These are phyloP conservation scores for Pseudogymnoascus sp. DNA, from an alignment of 2,329 filamentous ascomycete species.

Conservation along the genomic window DNA sequence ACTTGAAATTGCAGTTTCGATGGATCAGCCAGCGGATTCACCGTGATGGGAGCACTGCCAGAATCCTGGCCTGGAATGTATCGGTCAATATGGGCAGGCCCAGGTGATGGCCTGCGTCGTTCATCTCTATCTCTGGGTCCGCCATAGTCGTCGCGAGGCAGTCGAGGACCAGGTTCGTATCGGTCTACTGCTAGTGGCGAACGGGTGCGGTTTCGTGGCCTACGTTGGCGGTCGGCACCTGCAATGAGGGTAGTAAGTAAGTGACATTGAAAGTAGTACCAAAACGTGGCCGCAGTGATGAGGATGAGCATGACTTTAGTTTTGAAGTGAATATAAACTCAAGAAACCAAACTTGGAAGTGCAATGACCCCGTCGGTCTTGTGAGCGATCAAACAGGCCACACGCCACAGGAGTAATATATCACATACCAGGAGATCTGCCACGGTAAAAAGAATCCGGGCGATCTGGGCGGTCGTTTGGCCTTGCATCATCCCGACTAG, in stretches of 20 bases:
- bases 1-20: slow-evolving; percentile 68
- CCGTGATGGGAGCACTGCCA: slow-evolving; percentile 39
- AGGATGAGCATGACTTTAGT: not conserved
- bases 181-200: slow-evolving; percentile 63
- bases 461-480: slow-evolving; percentile 33
- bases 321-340: slow-evolving; percentile 5
- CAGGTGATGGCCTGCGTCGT: slow-evolving; percentile 50
- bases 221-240: slow-evolving; percentile 48
- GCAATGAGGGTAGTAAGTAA: slow-evolving; percentile 22
- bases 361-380: not conserved
- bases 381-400: not conserved
- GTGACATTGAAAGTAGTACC: slow-evolving; percentile 10
- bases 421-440: slow-evolving; percentile 61
- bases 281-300: not conserved
- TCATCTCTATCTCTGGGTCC: slow-evolving; percentile 36
- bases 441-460: slow-evolving; percentile 54
- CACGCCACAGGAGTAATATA: not conserved
- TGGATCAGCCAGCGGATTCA: slow-evolving; percentile 65
- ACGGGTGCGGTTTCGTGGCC: slow-evolving; percentile 54
- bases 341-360: not conserved
- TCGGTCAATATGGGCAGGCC: slow-evolving; percentile 66
- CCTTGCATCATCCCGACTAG: slow-evolving; percentile 25
- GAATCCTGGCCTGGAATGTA: slow-evolving; percentile 69
- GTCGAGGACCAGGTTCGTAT: slow-evolving; percentile 60
- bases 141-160: slow-evolving; percentile 57